phyloP scores from a whole-genome alignment of 805 yeast species.

The Kodamaea restingae region DNA sequence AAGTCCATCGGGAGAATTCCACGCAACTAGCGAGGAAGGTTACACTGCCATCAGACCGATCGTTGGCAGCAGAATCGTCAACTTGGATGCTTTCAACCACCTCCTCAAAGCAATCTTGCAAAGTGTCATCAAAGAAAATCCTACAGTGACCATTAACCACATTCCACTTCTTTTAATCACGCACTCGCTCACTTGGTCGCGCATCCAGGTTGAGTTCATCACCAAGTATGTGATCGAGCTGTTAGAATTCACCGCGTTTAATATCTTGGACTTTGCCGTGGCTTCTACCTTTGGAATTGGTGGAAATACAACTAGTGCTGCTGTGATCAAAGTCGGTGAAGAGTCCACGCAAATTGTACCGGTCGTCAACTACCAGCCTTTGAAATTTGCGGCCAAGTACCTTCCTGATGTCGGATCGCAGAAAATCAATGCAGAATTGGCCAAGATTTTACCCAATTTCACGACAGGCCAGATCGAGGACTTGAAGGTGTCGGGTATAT shows the following conservation, averaged over 20 bases:
- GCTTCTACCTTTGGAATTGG: conserved; percentile 75
- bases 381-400: conserved; percentile 49
- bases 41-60: conserved; percentile 56
- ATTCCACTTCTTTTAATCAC: conserved; percentile 69
- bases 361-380: conserved; percentile 65
- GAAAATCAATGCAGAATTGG: conserved; percentile 53
- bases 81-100: conserved; percentile 68
- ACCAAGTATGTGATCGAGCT: conserved; percentile 74
- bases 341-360: conserved; percentile 75
- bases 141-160: conserved; percentile 51
- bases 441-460: conserved; percentile 55
- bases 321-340: conserved; percentile 78
- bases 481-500: conserved; percentile 70
- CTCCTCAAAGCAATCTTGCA: conserved; percentile 45
- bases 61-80: conserved; percentile 55
- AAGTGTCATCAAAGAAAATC: conserved; percentile 35
- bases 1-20: conserved; percentile 35
- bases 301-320: conserved; percentile 50
- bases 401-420: conserved; percentile 59
- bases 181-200: conserved; percentile 63
- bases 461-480: conserved; percentile 59
- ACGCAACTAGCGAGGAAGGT: conserved; percentile 32
- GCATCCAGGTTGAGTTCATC: conserved; percentile 59
- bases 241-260: conserved; percentile 67
- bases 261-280: conserved; percentile 62